Percentiles rank a stretch among this genome's conserved stretches.
phyloP scores from a whole-genome alignment of 106 monocot genomes.

The Alisma plantagoaquatica region DNA sequence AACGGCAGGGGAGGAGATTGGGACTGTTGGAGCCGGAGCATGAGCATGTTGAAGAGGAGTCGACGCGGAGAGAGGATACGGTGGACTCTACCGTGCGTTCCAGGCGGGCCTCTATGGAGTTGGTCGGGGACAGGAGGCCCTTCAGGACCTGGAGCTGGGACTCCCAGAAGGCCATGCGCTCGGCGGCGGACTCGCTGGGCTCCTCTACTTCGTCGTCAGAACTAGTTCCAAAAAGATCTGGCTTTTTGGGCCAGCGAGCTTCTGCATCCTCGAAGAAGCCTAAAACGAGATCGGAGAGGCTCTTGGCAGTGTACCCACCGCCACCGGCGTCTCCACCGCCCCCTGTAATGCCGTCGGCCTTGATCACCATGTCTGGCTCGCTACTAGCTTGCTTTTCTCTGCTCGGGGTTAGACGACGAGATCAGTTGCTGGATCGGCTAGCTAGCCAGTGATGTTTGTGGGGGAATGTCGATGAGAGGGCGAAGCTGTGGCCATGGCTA shows the following conservation, averaged over 20 bases:
- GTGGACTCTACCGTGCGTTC: constrained; percentile 22
- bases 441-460: too few relatives aligned
- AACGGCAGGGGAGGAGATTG: background rate
- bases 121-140: constrained; percentile 19
- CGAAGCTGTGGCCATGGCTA: too few relatives aligned
- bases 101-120: constrained; percentile 43
- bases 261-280: constrained; percentile 43
- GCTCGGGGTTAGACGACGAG: too few relatives aligned
- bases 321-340: background rate
- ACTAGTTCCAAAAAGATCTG: background rate
- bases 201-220: constrained; percentile 20
- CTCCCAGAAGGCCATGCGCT: constrained; percentile 52
- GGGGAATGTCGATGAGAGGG: too few relatives aligned
- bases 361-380: too few relatives aligned
- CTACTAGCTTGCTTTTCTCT: too few relatives aligned
- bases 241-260: background rate
- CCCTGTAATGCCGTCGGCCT: background rate
- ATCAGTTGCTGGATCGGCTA: too few relatives aligned
- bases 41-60: background rate
- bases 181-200: constrained; percentile 1
- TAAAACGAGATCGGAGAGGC: constrained; percentile 39
- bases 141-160: constrained; percentile 41
- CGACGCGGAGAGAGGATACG: constrained; percentile 12
- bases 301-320: constrained; percentile 6
- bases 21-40: background rate